Conservation (phyloP, 768 basidiomycete species). For the Leccinum subgranulosum region DNA sequence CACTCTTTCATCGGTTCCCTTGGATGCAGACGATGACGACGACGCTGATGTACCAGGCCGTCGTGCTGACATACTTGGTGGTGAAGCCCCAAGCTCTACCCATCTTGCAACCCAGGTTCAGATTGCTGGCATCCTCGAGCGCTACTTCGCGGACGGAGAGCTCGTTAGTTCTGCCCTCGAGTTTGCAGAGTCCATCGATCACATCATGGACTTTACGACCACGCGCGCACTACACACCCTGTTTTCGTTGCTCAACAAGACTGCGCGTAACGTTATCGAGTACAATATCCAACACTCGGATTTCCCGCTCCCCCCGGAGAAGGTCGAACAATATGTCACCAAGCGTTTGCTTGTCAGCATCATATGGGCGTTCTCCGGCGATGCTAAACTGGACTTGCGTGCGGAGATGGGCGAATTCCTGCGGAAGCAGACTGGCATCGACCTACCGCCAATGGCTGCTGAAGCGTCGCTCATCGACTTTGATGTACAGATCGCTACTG, state of each 20-base stretch:
- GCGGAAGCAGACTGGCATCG: conserved; percentile 81
- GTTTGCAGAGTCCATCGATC: conserved; percentile 80
- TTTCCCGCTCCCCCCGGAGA: conserved; percentile 83
- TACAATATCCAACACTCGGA: conserved; percentile 95
- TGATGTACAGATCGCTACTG: conserved; percentile 83
- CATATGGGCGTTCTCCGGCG: conserved; percentile 98
- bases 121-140: conserved; percentile 70
- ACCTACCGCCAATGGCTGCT: conserved; percentile 71
- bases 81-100: conserved; percentile 52
- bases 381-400: conserved; percentile 72
- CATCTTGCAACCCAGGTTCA: conserved; percentile 75
- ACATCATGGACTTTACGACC: conserved; percentile 98
- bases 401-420: conserved; percentile 89
- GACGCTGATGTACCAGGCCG: conserved; percentile 57
- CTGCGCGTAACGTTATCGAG: conserved; percentile 86
- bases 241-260: conserved; percentile 98
- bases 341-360: conserved; percentile 88
- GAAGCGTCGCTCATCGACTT: conserved; percentile 81
- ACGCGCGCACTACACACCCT: conserved; percentile 92
- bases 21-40: conserved; percentile 92
- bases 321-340: conserved; percentile 85
- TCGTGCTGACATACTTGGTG: conserved; percentile 42
- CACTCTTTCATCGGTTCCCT: conserved; percentile 65
- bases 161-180: conserved; percentile 76
- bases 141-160: conserved; percentile 79